Evolutionary conservation across 2,329 filamentous ascomycete species (phyloP).

Genomic region (Corinectria fuckeliana): DNA sequence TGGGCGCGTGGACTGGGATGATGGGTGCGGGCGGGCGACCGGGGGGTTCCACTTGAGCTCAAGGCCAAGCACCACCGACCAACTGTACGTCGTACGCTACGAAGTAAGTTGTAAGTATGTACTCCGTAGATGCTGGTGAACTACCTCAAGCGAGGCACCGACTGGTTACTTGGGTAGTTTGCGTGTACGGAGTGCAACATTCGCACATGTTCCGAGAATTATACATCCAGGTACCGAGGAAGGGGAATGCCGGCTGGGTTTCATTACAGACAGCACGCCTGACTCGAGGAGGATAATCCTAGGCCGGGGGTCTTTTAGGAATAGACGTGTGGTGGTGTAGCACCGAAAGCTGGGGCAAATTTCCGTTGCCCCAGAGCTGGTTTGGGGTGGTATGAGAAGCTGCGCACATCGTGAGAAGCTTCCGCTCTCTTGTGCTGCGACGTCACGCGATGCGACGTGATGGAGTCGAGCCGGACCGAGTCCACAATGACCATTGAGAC

Average conservation of each 20-base stretch:
- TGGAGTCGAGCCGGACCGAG: constrained; percentile 32
- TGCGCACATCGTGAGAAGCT: background rate
- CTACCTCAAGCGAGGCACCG: background rate
- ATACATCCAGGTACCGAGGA: background rate
- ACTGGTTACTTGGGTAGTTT: constrained; percentile 11
- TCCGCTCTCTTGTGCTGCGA: constrained; percentile 9
- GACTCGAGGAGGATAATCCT: background rate
- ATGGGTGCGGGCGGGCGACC: constrained; percentile 28
- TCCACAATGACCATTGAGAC: constrained; percentile 9
- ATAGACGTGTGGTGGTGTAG: background rate
- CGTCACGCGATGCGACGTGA: constrained; percentile 22
- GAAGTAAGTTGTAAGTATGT: too few species aligned
- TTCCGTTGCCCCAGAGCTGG: background rate
- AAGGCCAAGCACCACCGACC: constrained; percentile 31
- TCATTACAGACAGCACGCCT: background rate
- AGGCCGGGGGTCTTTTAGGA: background rate
- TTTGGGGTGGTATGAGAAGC: background rate
- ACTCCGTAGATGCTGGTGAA: constrained; percentile 17
- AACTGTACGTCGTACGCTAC: constrained; percentile 20
- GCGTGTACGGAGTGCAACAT: background rate
- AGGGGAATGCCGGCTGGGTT: background rate
- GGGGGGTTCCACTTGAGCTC: constrained; percentile 14
- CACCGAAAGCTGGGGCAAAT: background rate
- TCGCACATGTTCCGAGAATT: background rate
- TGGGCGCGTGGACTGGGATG: constrained; percentile 33